phyloP scores from a whole-genome alignment of 768 basidiomycete genomes.

The Pulveroboletus sp. region DNA sequence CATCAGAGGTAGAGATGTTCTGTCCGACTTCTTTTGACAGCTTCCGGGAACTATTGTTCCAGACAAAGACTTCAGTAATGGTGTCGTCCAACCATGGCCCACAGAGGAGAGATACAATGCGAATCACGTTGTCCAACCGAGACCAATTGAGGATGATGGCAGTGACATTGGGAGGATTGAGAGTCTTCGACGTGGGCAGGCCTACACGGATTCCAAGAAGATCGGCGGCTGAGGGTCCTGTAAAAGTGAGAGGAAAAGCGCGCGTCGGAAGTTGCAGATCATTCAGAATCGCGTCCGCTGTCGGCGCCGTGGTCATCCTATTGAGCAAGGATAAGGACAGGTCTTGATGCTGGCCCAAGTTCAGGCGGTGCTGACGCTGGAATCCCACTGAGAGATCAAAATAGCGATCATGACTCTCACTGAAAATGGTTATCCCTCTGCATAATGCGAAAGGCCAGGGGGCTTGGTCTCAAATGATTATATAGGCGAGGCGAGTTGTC shows the following conservation, averaged over 20 bases:
- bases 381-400: neutral
- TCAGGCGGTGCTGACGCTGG: neutral
- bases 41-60: constrained; percentile 55
- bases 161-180: constrained; percentile 40
- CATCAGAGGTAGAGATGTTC: neutral
- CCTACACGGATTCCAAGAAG: constrained; percentile 12
- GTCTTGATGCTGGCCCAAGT: neutral
- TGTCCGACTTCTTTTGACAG: constrained; percentile 40
- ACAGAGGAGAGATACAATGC: constrained; percentile 52
- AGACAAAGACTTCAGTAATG: constrained; percentile 48
- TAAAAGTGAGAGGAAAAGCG: constrained; percentile 18
- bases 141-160: constrained; percentile 67
- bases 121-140: constrained; percentile 54
- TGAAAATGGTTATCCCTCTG: neutral
- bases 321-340: neutral
- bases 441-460: neutral
- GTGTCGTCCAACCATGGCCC: constrained; percentile 39
- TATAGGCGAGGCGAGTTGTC: constrained; percentile 2
- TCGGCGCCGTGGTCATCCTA: constrained; percentile 3
- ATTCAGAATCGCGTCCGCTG: constrained; percentile 9
- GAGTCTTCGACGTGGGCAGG: neutral
- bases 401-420: neutral
- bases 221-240: neutral
- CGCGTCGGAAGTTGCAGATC: constrained; percentile 13
- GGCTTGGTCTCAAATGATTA: neutral